Evolutionary conservation across 2,329 filamentous ascomycete genomes (phyloP), one percentile per base, ranked within the genome.

Genomic region (Zasmidium angulare): DNA sequence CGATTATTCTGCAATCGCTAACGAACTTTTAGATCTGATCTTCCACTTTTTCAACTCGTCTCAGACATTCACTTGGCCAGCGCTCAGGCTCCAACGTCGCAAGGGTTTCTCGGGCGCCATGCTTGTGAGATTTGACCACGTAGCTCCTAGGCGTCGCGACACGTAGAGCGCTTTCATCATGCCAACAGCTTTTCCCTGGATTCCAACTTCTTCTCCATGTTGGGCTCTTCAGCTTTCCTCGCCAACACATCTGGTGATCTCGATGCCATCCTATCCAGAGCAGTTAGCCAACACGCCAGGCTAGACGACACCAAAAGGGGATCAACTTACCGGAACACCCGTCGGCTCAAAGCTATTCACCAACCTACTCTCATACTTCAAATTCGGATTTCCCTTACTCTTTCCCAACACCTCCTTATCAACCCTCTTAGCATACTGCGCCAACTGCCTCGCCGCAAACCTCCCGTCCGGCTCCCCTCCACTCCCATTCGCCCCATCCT

Each of bases 301-400:
- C 23, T 46, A 23, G 20, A 4, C 11, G 19, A 31, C 3, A 2
- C 19, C 2, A 56, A 6, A 11, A 26, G 2, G 43, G 2, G 10
- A 36, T 7, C 1, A 50, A 77, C 84, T 78, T 76, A 88, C 86
- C 26, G 84, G 84, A 22, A 83, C 81, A 3, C 87, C 87, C 4
- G 85, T 86, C 0, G 87, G 86, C 72, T 89, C 87, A 73, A 83
- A 89, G 68, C 87, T 88, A 61, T 88, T 75, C n/a, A 85, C 71
- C 54, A 89, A 72, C 60, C 80, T 76, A 70, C 86, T 90, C 69
- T 87, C 79, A 69, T 91, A 91, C 14, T 86, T 74, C 63, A 90
- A 69, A 60, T 83, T 81, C 1, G 88, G 87, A 67, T 89, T 86
- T 1, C 88, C 88, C 48, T 71, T 72, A 49, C 72, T 72, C 31